Evolutionary conservation across 208 protist species (phyloP).

Genomic region (Porcisia deanei): DNA sequence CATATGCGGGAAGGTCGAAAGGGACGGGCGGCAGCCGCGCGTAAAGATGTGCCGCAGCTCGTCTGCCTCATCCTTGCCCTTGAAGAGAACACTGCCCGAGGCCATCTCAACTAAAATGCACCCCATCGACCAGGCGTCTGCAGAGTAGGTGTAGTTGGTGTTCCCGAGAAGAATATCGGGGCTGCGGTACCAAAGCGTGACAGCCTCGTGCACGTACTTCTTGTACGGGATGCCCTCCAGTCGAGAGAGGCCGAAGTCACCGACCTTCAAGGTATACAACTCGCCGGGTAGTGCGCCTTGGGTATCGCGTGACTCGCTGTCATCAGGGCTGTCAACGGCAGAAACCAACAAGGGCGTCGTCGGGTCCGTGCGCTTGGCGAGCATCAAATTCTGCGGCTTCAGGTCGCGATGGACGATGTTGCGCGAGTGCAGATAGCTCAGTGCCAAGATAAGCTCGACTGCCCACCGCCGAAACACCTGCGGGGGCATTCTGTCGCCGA

Average conservation of each 20-base stretch:
- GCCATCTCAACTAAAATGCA: constrained; percentile 93
- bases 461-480: constrained; percentile 66
- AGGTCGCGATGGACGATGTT: constrained; percentile 64
- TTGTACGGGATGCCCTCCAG: constrained; percentile 89
- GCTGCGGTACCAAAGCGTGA: constrained; percentile 95
- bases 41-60: constrained; percentile 89
- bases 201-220: constrained; percentile 89
- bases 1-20: constrained; percentile 52
- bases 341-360: background rate
- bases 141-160: constrained; percentile 70
- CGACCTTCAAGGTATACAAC: constrained; percentile 75
- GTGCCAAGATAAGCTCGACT: constrained; percentile 57
- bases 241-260: constrained; percentile 89
- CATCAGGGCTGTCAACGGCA: background rate
- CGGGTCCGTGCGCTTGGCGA: constrained; percentile 33
- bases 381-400: constrained; percentile 87
- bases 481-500: constrained; percentile 35
- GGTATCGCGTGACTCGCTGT: background rate
- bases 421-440: constrained; percentile 72
- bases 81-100: constrained; percentile 74
- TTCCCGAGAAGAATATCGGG: constrained; percentile 92
- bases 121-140: constrained; percentile 93
- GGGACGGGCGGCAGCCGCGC: constrained; percentile 88
- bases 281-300: constrained; percentile 12
- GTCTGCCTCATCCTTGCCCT: constrained; percentile 78